Evolutionary conservation across 148 eudicot species (phyloP).

Genomic region (Vaccinium corymbosum): DNA sequence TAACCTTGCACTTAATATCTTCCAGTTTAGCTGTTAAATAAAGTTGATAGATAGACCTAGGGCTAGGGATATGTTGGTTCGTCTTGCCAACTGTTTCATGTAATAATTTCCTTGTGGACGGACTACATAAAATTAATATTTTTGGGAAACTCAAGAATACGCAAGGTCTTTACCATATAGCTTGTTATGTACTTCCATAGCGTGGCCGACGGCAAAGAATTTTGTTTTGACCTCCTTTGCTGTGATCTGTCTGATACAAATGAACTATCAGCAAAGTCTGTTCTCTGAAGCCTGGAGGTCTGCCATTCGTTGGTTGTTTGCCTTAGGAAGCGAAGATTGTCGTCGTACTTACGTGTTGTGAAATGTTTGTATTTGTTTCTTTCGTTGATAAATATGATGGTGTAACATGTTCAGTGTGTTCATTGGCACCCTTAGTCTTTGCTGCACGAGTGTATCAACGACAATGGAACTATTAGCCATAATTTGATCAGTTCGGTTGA

Average conservation of each 20-base stretch:
- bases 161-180: neutral
- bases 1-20: neutral
- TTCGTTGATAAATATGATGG: neutral
- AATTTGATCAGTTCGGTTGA: neutral
- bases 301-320: neutral
- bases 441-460: neutral
- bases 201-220: neutral
- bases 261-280: neutral
- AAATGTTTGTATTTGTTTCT: neutral
- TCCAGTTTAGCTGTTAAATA: neutral
- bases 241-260: neutral
- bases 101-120: neutral
- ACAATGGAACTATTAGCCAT: neutral
- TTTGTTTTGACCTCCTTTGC: neutral
- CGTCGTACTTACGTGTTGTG: neutral
- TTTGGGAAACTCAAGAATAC: neutral
- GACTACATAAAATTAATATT: neutral
- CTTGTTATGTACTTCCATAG: neutral
- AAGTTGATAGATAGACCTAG: neutral
- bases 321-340: neutral
- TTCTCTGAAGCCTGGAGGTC: neutral
- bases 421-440: neutral
- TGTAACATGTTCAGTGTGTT: neutral
- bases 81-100: constrained; percentile 1
- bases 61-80: neutral